A percentile compares a stretch with the other conserved stretches of the same genome.
These are phyloP conservation scores for Papiliotrema fonsecae DNA, from an alignment of 1,284 basidiomycete genomes.

Conservation along the genomic window DNA sequence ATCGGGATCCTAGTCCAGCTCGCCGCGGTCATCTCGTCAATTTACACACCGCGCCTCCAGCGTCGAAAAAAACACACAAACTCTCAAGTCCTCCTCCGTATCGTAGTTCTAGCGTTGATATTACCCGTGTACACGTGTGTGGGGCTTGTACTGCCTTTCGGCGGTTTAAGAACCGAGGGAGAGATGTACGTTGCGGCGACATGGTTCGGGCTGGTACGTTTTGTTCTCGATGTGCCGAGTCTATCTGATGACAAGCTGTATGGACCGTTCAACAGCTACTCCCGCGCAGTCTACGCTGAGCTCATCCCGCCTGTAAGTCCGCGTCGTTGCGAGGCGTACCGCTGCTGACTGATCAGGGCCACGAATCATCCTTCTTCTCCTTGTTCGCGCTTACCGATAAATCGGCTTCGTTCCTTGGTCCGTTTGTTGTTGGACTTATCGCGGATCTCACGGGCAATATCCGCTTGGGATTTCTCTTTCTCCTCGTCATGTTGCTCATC, in stretches of 20 bases:
- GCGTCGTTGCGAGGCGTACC: background rate
- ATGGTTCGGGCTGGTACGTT: slow-evolving; percentile 62
- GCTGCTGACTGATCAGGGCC: slow-evolving; percentile 20
- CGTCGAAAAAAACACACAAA: slow-evolving; percentile 59
- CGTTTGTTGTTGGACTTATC: slow-evolving; percentile 75
- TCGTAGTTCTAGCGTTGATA: slow-evolving; percentile 62
- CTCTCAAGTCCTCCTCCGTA: slow-evolving; percentile 59
- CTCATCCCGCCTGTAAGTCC: slow-evolving; percentile 38
- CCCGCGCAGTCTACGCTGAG: slow-evolving; percentile 45
- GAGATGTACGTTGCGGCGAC: slow-evolving; percentile 81
- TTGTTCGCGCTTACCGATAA: slow-evolving; percentile 75
- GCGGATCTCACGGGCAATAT: slow-evolving; percentile 83
- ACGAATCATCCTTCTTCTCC: slow-evolving; percentile 52
- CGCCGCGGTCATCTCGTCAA: slow-evolving; percentile 41
- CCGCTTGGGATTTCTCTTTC: slow-evolving; percentile 81
- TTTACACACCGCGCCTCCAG: slow-evolving; percentile 41
- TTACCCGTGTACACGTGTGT: slow-evolving; percentile 79
- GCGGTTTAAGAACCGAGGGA: slow-evolving; percentile 64
- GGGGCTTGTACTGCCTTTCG: slow-evolving; percentile 62
- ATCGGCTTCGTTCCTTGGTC: slow-evolving; percentile 84
- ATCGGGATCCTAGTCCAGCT: slow-evolving; percentile 47
- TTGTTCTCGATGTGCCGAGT: slow-evolving; percentile 45
- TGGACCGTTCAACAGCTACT: slow-evolving; percentile 46
- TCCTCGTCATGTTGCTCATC: slow-evolving; percentile 69
- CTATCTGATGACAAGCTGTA: slow-evolving; percentile 31